phyloP scores from a whole-genome alignment of 1,284 basidiomycete species.

The Puccinia brachypodii region DNA sequence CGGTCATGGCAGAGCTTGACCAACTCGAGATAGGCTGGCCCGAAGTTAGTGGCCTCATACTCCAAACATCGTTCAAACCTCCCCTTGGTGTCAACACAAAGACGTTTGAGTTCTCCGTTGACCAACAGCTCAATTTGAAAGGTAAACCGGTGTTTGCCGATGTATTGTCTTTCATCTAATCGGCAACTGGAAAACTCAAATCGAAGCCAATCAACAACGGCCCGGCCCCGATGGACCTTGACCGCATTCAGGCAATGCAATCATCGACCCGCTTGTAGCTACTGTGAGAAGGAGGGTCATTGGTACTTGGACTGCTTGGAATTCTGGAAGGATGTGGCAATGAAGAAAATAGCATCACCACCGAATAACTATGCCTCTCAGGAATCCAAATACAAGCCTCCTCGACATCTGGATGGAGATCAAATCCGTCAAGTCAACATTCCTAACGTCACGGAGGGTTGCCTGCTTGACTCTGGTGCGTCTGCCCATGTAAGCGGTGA shows the following conservation, averaged over 20 bases:
- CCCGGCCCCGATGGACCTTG: background rate
- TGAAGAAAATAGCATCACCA: background rate
- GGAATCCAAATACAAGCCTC: background rate
- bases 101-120: background rate
- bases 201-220: too few species aligned
- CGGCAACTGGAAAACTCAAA: background rate
- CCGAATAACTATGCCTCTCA: background rate
- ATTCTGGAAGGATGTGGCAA: background rate
- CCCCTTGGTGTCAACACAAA: background rate
- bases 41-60: background rate
- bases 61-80: background rate
- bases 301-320: constrained; percentile 1
- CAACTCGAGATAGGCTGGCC: background rate
- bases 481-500: constrained; percentile 6
- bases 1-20: background rate
- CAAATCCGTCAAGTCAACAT: background rate
- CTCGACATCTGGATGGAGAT: background rate
- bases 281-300: background rate
- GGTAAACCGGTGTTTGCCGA: background rate
- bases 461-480: background rate
- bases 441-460: background rate
- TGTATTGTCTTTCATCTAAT: background rate
- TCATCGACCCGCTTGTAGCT: background rate
- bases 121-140: background rate
- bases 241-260: background rate